Evolutionary conservation across 2,329 filamentous ascomycete genomes (phyloP), one percentile per base, ranked within the genome.

Genomic region (Talaromyces amestolkiae): DNA sequence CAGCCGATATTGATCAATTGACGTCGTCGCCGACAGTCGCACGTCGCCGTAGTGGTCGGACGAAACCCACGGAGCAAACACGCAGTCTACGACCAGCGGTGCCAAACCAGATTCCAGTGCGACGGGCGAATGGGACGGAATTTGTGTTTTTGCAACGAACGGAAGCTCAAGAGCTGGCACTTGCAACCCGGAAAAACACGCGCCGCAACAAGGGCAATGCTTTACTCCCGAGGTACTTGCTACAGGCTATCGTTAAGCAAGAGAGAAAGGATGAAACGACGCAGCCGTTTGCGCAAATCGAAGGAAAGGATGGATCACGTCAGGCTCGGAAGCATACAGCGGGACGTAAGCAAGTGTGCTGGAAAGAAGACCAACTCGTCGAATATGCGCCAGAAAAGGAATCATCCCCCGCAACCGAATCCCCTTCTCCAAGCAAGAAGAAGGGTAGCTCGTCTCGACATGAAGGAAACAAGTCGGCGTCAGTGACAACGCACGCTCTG

Each of bases 101-200:
- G 45, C 78, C 77, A 61, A 78, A 76, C 58, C 74, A 74, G 7
- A 77, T 81, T 58, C 73, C 79, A 4, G 74, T 81, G 22, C 79
- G 80, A 59, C 78, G 80, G 13, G 74, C 79, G 3, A 80, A 78
- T 58, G 80, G 80, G 5, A 80, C 74, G 6, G 80, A 82, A 60
- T 81, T 82, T 61, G 72, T 82, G 33, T 81, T 81, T 63, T 71
- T 76, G 31, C 74, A 80, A 58, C 73, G 74, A 11, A 77, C 79
- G 2, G 79, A 81, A 58, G 72, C 73, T 6, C 79, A 81, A 67
- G 75, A 81, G 47, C 66, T 81, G 33, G 77, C 80, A 0, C 71
- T 81, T 47, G 64, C 72, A 13, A 82, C 80, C 6, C 75, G 78
- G 61, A 74, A 75, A 27, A 81, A 82, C 66, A 82, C 80, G 11